Evolutionary conservation across 1,284 basidiomycete species (phyloP).

Genomic region (Athelia sp.): DNA sequence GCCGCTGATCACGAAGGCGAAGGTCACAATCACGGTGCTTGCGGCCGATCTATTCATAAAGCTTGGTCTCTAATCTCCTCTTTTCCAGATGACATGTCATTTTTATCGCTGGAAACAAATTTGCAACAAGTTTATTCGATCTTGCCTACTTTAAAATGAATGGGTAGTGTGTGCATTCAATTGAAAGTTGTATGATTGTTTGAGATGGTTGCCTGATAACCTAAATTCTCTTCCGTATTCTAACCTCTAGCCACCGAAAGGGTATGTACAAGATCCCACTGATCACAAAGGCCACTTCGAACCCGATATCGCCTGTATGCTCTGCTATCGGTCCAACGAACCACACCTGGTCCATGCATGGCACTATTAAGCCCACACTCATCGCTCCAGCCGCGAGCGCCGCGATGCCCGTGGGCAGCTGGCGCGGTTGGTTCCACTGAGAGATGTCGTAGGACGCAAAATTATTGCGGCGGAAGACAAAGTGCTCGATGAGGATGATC

Average conservation of each 20-base stretch:
- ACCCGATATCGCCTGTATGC: constrained; percentile 72
- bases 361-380: constrained; percentile 57
- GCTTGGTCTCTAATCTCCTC: background rate
- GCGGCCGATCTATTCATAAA: background rate
- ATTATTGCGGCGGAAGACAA: constrained; percentile 51
- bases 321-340: constrained; percentile 68
- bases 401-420: constrained; percentile 62
- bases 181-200: background rate
- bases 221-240: constrained; percentile 2
- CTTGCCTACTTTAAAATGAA: constrained; percentile 2
- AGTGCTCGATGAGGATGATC: constrained; percentile 61
- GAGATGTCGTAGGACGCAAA: constrained; percentile 45
- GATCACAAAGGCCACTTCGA: constrained; percentile 61
- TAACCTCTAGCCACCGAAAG: constrained; percentile 45
- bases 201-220: background rate
- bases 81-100: constrained; percentile 22
- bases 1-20: too few relatives aligned
- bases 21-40: constrained; percentile 6
- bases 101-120: constrained; percentile 39
- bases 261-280: constrained; percentile 53
- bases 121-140: constrained; percentile 35
- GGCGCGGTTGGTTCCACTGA: constrained; percentile 48
- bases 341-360: constrained; percentile 71
- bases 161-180: background rate
- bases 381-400: constrained; percentile 48